Conservation (phyloP, 176 grass and related monocot species). For the Puya raimondii region DNA sequence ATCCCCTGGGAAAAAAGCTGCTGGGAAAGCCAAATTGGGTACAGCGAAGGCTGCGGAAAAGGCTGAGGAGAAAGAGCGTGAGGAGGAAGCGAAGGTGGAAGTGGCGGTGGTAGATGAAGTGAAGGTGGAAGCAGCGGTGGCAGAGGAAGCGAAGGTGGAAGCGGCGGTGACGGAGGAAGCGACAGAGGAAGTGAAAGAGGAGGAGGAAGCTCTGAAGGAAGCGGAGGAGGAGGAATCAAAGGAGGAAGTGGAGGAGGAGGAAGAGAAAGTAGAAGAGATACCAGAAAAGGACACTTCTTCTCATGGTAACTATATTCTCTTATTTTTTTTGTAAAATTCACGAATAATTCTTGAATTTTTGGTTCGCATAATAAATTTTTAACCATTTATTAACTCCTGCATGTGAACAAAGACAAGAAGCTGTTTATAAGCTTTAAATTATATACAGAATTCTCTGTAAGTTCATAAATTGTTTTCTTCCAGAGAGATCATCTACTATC, state of each 20-base stretch:
- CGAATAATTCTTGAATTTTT: too few relatives aligned
- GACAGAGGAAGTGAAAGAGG: slow-evolving; percentile 10
- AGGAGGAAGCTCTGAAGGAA: not conserved
- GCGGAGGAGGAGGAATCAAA: not conserved
- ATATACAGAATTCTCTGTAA: too few relatives aligned
- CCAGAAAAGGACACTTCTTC: slow-evolving; percentile 12
- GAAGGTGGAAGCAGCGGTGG: not conserved
- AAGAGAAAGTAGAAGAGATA: not conserved
- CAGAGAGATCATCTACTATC: not conserved
- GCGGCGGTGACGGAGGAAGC: not conserved
- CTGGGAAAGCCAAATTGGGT: not conserved
- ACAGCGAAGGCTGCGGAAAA: not conserved
- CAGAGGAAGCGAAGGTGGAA: not conserved
- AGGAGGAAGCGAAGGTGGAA: too few relatives aligned
- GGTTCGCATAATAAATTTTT: too few relatives aligned
- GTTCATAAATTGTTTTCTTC: too few relatives aligned
- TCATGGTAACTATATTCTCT: slow-evolving; percentile 8
- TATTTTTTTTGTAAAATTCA: too few relatives aligned
- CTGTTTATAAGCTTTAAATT: too few relatives aligned
- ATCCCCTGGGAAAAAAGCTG: slow-evolving; percentile 2
- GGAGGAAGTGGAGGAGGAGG: slow-evolving; percentile 11
- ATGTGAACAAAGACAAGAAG: too few relatives aligned
- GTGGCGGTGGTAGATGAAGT: too few relatives aligned
- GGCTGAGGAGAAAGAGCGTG: not conserved
- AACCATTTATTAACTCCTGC: too few relatives aligned